Base-by-base conservation (phyloP, 2,329 filamentous ascomycete species). In the Penicillium sp. region DNA sequence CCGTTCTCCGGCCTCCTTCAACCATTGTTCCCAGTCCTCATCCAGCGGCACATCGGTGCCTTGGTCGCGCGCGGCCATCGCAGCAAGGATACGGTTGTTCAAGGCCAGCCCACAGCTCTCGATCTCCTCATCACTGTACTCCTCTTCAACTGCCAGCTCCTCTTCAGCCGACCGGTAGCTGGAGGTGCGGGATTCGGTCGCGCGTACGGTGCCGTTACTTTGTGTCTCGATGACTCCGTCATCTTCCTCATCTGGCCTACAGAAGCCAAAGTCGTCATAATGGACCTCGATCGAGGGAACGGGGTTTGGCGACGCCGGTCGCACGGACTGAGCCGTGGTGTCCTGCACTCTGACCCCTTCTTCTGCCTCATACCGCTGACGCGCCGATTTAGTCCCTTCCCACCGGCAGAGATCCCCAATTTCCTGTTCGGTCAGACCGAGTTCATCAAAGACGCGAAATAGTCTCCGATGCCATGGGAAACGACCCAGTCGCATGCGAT, bases 321-420 rank as follows among this genome's bases (percentile, higher is more conserved):
- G 69, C 46, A 85, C 78, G 45, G 77, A 77, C 54, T 80, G 74
- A 29, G 79, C 80, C 3, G 82, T 86, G 2, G 82, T 85, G 61
- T 85, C 82, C 49, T 70, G 67, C 35, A 86, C 81, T 38, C 71
- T 77, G 30, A 80, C 72, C n/a, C 77, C 75, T 66, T 82, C 78
- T 60, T 85, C 81, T 39, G 65, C 69, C 55, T 75, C 71, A 55
- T 75, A 75, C 46, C 69, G 68, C 54, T 75, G 67, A 44, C 72
- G 71, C 13, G 72, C 71, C 28, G 71, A 76, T 63, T 75, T 74
- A 54, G 75, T 76, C 12, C 75, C 69, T 57, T 78, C 70, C 75
- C 82, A 86, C 49, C 79, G 77, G 67, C 82, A 85, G 52, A 86
- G 75, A 33, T 76, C 78, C 46, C 77, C 74, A 50, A 86, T 83